A percentile compares a stretch with the other conserved stretches of the same genome.
Evolutionary conservation across 192 early-diverging fungal species (phyloP).

Genomic region (Coemansia sp.): DNA sequence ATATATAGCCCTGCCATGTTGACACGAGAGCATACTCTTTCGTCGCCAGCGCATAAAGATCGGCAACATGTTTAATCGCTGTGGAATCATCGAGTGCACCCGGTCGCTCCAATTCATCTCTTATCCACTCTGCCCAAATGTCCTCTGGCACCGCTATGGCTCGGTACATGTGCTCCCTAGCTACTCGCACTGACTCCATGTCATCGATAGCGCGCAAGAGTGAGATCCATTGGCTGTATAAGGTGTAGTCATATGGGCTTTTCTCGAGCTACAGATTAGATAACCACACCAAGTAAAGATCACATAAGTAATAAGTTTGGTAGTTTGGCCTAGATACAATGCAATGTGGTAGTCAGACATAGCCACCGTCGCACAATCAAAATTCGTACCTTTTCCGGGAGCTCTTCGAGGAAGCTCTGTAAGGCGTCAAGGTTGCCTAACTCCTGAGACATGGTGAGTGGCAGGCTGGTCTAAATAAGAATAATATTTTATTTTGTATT

Average conservation of each 20-base stretch:
- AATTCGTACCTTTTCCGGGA: slow-evolving; percentile 26
- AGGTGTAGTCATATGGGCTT: slow-evolving; percentile 41
- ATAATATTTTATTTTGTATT: not conserved
- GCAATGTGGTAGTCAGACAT: not conserved
- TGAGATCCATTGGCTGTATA: slow-evolving; percentile 42
- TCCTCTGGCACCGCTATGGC: slow-evolving; percentile 37
- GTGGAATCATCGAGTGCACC: slow-evolving; percentile 11
- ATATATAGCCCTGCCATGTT: slow-evolving; percentile 43
- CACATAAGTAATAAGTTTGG: not conserved
- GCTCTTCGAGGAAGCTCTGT: slow-evolving; percentile 28
- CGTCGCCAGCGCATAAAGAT: slow-evolving; percentile 21
- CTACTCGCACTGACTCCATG: slow-evolving; percentile 40
- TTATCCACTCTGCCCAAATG: slow-evolving; percentile 33
- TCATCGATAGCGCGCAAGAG: slow-evolving; percentile 38
- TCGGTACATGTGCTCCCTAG: slow-evolving; percentile 32
- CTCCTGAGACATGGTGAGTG: slow-evolving; percentile 13
- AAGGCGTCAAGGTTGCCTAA: slow-evolving; percentile 26
- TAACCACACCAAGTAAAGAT: not conserved
- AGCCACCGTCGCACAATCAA: not conserved
- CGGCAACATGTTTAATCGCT: slow-evolving; percentile 14
- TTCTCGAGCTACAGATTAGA: slow-evolving; percentile 29
- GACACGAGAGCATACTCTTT: slow-evolving; percentile 25
- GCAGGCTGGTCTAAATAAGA: not conserved
- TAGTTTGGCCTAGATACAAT: not conserved
- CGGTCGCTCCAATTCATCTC: slow-evolving; percentile 33